Percentiles rank a stretch among this genome's conserved stretches.
Evolutionary conservation across 2,329 filamentous ascomycete genomes (phyloP).

Genomic region (Diaporthe sp.): DNA sequence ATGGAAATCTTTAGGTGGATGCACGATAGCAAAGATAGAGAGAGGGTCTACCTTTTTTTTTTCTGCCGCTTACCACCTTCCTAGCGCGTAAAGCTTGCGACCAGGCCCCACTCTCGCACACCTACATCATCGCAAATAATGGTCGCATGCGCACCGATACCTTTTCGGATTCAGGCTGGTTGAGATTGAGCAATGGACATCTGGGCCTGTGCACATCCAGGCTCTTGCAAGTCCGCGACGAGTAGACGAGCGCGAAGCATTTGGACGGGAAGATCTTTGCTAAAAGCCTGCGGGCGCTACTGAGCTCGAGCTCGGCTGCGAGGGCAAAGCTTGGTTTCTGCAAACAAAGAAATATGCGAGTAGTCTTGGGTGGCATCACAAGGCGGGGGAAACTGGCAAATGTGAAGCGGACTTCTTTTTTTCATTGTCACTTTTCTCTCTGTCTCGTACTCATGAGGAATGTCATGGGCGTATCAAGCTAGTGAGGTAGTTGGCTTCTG

Average conservation of each 20-base stretch:
- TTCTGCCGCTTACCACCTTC: conserved; percentile 38
- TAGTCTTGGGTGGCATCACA: conserved; percentile 2
- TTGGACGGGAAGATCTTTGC: no score
- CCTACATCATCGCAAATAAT: conserved; percentile 30
- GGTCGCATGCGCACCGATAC: neutral
- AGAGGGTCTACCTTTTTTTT: conserved; percentile 32
- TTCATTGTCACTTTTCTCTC: conserved; percentile 33
- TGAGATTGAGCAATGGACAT: neutral
- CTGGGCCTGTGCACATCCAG: neutral
- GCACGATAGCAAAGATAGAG: neutral
- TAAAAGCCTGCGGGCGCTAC: neutral
- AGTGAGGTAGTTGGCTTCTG: conserved; percentile 35
- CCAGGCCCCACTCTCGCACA: conserved; percentile 1
- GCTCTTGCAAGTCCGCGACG: neutral
- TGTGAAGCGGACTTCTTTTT: conserved; percentile 39
- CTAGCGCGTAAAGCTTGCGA: conserved; percentile 6
- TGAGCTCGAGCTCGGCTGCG: no score
- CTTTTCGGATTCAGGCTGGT: neutral
- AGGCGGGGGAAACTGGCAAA: neutral
- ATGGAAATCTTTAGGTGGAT: neutral
- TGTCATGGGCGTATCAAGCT: conserved; percentile 24
- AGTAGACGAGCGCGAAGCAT: neutral
- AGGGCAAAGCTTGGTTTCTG: neutral
- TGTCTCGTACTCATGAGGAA: conserved; percentile 9
- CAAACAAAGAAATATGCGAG: neutral